Percentiles rank a stretch among this genome's conserved stretches.
Conservation (phyloP, 2,329 filamentous ascomycete species). For the Periconia sp. region DNA sequence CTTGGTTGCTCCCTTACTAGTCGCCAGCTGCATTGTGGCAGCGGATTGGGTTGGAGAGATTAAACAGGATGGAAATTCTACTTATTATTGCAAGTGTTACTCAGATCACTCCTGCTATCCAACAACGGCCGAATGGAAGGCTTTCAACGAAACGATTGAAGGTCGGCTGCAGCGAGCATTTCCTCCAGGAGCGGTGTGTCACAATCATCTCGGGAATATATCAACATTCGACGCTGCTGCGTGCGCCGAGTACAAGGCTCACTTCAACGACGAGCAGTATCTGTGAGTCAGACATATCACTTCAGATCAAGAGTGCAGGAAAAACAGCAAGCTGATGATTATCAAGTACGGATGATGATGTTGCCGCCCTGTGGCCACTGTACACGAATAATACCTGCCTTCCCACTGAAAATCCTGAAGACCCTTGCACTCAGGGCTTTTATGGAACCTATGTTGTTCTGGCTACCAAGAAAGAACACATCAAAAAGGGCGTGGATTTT, state of each 20-base stretch:
- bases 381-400: constrained; percentile 40
- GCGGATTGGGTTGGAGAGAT: constrained; percentile 34
- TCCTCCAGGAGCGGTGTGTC: constrained; percentile 34
- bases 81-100: constrained; percentile 40
- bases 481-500: constrained; percentile 39
- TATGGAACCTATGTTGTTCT: constrained; percentile 38
- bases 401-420: constrained; percentile 24
- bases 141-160: constrained; percentile 32
- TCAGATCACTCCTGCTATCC: constrained; percentile 39
- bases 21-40: constrained; percentile 15
- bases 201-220: constrained; percentile 25
- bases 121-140: constrained; percentile 24
- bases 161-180: constrained; percentile 30
- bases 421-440: constrained; percentile 33
- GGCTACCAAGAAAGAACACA: constrained; percentile 34
- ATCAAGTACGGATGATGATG: constrained; percentile 33
- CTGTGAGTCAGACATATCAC: constrained; percentile 20
- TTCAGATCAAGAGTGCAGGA: too few relatives aligned
- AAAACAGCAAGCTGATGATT: constrained; percentile 1
- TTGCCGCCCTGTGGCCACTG: constrained; percentile 36
- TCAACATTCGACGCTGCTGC: constrained; percentile 25
- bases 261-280: constrained; percentile 33
- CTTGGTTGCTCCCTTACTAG: constrained; percentile 23
- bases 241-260: constrained; percentile 28
- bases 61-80: constrained; percentile 22